phyloP scores from a whole-genome alignment of 495 filamentous ascomycete genomes.

The Aspergillus bridgeri region DNA sequence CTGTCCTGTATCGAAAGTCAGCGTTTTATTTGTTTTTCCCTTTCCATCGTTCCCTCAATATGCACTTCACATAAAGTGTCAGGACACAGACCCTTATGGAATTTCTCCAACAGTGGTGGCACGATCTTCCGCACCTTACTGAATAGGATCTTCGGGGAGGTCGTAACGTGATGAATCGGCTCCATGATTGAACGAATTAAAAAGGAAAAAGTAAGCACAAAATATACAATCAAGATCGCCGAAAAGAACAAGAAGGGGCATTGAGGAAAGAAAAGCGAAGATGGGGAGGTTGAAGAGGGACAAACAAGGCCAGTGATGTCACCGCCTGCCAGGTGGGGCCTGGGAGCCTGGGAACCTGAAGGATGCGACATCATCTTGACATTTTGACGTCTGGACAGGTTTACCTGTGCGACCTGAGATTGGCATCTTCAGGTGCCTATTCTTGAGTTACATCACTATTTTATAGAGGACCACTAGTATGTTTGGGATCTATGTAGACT shows the following conservation, averaged over 20 bases:
- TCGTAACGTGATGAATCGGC: constrained; percentile 49
- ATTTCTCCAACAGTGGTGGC: constrained; percentile 90
- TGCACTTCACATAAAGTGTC: neutral
- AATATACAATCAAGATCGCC: neutral
- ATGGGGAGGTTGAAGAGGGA: neutral
- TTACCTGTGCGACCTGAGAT: too few relatives aligned
- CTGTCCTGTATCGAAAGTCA: constrained; percentile 59
- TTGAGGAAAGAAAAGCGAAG: neutral
- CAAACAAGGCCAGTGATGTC: constrained; percentile 37
- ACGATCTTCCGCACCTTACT: constrained; percentile 83
- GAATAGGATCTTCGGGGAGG: constrained; percentile 68
- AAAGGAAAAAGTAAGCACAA: constrained; percentile 1
- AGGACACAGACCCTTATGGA: constrained; percentile 78
- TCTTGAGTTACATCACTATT: too few relatives aligned
- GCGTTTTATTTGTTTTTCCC: constrained; percentile 11
- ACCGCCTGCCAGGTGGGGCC: constrained; percentile 37
- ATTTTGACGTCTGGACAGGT: neutral
- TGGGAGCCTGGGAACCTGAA: neutral
- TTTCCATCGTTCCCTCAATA: neutral
- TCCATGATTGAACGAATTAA: constrained; percentile 19
- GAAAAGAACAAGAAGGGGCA: neutral
- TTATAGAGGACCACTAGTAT: too few relatives aligned
- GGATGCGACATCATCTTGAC: neutral
- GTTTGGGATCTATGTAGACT: too few relatives aligned
- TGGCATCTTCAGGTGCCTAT: too few relatives aligned